Conservation (phyloP, 768 basidiomycete genomes). For the Macrolepiota albuminosa region DNA sequence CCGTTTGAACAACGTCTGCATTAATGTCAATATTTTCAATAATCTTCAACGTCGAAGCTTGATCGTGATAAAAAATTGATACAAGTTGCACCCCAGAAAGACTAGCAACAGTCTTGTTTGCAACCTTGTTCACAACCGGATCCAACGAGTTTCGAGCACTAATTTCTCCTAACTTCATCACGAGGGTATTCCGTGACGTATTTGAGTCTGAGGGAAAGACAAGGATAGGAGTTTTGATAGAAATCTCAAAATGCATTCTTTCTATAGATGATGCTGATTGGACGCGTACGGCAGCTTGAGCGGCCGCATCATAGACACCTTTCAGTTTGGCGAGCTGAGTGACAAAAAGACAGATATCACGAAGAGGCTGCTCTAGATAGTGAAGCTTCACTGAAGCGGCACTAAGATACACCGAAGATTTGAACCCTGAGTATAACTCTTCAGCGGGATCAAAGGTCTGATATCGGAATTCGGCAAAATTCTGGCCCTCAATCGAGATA, state of each 20-base stretch:
- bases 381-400: constrained; percentile 90
- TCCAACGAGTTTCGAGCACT: constrained; percentile 74
- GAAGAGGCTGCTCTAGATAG: constrained; percentile 89
- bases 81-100: constrained; percentile 81
- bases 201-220: constrained; percentile 74
- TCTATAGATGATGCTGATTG: constrained; percentile 92
- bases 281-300: constrained; percentile 70
- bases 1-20: constrained; percentile 62
- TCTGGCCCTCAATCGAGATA: constrained; percentile 89
- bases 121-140: constrained; percentile 42
- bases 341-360: constrained; percentile 78
- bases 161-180: constrained; percentile 87
- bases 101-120: constrained; percentile 65
- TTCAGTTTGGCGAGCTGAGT: constrained; percentile 87
- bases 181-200: constrained; percentile 60
- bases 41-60: constrained; percentile 66
- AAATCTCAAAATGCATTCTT: constrained; percentile 88
- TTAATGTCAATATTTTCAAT: constrained; percentile 85
- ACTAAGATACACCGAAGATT: constrained; percentile 74
- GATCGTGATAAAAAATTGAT: constrained; percentile 54
- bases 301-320: constrained; percentile 90
- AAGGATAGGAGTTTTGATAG: constrained; percentile 88
- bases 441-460: constrained; percentile 81
- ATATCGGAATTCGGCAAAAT: constrained; percentile 92
- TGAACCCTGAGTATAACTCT: constrained; percentile 69